Percentiles rank a stretch among this genome's conserved stretches.
Evolutionary conservation across 441 rosid genomes (phyloP).

Genomic region (Erodium moschatum): DNA sequence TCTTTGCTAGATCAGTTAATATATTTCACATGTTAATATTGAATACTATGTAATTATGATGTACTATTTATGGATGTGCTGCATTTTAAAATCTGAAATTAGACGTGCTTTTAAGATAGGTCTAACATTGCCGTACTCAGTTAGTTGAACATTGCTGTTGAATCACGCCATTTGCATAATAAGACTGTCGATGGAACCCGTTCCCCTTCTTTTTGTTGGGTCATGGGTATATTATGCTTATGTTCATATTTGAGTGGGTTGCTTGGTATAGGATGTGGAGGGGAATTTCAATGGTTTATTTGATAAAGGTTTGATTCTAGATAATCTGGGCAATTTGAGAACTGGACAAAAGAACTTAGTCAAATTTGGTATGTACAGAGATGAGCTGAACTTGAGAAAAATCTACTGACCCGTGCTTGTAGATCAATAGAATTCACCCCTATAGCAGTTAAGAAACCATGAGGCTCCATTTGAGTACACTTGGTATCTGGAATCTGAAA

Average conservation of each 20-base stretch:
- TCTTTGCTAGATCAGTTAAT: neutral
- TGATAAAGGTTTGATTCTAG: constrained; percentile 6
- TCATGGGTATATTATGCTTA: neutral
- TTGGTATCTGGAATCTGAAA: neutral
- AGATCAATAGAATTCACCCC: too few species aligned
- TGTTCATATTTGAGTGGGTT: constrained; percentile 1
- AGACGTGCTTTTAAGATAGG: neutral
- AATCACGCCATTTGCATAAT: neutral
- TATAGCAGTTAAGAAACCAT: neutral
- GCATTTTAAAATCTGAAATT: constrained; percentile 1
- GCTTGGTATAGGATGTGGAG: neutral
- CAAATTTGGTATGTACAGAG: neutral
- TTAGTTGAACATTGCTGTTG: neutral
- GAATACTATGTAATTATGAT: neutral
- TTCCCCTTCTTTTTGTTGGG: constrained; percentile 2
- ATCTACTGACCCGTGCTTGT: neutral
- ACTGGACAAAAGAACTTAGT: neutral
- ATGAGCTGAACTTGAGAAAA: neutral
- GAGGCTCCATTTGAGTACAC: neutral
- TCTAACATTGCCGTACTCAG: neutral
- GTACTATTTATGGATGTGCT: neutral
- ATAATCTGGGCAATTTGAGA: constrained; percentile 3
- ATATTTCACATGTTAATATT: neutral
- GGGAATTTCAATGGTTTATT: neutral
- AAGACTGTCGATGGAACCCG: neutral